Evolutionary conservation across 176 grass and related monocot species (phyloP).

Genomic region (Eleusine indica): DNA sequence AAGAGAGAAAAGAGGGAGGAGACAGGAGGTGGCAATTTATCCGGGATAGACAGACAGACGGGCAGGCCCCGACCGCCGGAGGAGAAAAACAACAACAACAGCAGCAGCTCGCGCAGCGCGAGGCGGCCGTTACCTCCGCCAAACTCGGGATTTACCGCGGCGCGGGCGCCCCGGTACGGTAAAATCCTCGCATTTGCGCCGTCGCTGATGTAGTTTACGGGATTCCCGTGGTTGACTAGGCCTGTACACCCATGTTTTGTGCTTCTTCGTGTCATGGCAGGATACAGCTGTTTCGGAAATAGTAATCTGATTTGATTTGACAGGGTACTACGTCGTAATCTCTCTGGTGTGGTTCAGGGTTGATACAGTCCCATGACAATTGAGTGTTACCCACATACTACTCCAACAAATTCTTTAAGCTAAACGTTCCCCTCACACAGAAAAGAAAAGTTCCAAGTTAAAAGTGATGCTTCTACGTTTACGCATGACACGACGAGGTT

Average conservation of each 20-base stretch:
- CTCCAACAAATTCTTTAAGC: too few relatives aligned
- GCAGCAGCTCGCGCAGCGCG: neutral
- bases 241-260: neutral
- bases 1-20: neutral
- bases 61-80: neutral
- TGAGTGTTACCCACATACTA: too few relatives aligned
- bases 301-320: neutral
- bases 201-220: neutral
- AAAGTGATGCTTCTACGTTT: too few relatives aligned
- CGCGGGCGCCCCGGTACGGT: neutral
- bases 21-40: slow-evolving; percentile 27
- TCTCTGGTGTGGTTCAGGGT: neutral
- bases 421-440: too few relatives aligned
- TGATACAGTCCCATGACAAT: neutral
- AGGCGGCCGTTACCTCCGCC: neutral
- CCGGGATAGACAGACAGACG: neutral
- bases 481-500: too few relatives aligned
- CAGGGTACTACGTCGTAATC: neutral
- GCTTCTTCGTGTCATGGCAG: too few relatives aligned
- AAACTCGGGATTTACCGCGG: neutral
- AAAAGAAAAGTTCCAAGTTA: too few relatives aligned
- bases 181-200: neutral
- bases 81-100: neutral
- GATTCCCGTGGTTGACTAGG: neutral
- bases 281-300: neutral